Base-by-base conservation (phyloP, 129 eudicot species). In the Smallanthus sonchifolius region DNA sequence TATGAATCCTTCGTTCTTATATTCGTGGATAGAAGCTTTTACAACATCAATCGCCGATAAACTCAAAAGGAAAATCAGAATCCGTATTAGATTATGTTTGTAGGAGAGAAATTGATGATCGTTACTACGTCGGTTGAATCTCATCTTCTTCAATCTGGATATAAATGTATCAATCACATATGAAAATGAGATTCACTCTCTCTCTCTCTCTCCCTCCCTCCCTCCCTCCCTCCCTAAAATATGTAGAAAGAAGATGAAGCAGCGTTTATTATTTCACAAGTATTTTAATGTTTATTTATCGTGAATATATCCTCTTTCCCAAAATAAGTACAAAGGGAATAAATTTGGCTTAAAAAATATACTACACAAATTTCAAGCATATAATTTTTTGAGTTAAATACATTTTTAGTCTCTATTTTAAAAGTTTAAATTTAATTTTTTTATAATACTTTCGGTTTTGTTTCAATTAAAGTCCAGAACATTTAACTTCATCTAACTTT, bases 11-110 rank as follows among this genome's bases (percentile, higher is more conserved):
- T 84, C 97, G 36, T 86, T 83, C 38, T 77, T 86, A 73, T 91
- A 91, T 73, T 86, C 92, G 78, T 91, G 97, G 83, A 91, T 91
- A 83, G 97, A 91, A 19, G 72, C 84, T 52, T 70, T 64, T 54
- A 80, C 90, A 48, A 30, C 59, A 36, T 77, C 59, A 42, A 77
- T 77, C 42, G 32, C 37, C 35, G 74, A 76, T 67, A 76, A 67
- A 67, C 60, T 67, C n/a, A 76, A 67, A 52, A 55, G 24, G 2
- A 43, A 57, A 56, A 77, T 77, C 11, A 67, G 56, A 67, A 76
- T 67, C 57, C 28, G 3, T 65, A 28, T 37, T 65, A 9, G 65
- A 51, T 65, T 51, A 5, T 65, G 69, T 10, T 32, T 73, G 69
- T 59, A 42, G 17, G 57, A 14, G 42, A 32, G 35, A 38, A 38